Conservation (phyloP, 2,329 filamentous ascomycete species). For the Fusarium verticillioides region DNA sequence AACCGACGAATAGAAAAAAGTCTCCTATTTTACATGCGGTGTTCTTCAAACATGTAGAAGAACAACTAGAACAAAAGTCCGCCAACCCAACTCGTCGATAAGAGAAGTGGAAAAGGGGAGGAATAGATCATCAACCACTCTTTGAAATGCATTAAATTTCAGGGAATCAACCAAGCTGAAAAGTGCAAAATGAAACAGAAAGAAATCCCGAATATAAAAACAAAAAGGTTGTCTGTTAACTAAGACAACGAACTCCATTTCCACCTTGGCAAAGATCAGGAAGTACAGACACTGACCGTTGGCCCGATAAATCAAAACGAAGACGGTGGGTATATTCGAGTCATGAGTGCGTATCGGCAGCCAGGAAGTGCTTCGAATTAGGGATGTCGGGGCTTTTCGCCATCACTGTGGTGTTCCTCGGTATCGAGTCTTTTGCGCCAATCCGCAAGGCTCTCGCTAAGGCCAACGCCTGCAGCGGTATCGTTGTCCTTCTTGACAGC, state of each 20-base stretch:
- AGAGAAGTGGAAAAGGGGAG: conserved; percentile 10
- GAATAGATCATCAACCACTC: conserved; percentile 1
- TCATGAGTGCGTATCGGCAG: conserved; percentile 48
- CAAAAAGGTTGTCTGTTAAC: conserved; percentile 22
- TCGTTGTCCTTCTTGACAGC: conserved; percentile 58
- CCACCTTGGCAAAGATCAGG: conserved; percentile 41
- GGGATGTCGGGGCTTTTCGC: conserved; percentile 44
- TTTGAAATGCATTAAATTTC: conserved; percentile 27
- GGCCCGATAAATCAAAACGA: conserved; percentile 37
- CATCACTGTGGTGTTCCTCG: conserved; percentile 52
- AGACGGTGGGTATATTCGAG: conserved; percentile 49
- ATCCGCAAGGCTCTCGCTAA: conserved; percentile 79
- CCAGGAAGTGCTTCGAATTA: conserved; percentile 39
- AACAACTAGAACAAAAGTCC: conserved; percentile 35
- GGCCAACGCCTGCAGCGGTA: conserved; percentile 53
- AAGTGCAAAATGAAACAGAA: conserved; percentile 20
- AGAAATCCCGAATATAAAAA: conserved; percentile 30
- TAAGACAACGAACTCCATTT: conserved; percentile 44
- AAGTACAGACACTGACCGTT: conserved; percentile 42
- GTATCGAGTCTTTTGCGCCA: conserved; percentile 82
- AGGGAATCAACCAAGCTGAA: conserved; percentile 20
- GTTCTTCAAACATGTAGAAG: conserved; percentile 35
- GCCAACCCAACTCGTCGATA: conserved; percentile 7
- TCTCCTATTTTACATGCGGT: conserved; percentile 39
- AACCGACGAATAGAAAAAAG: conserved; percentile 26